These are phyloP conservation scores for Selaginella moellendorffii DNA, from an alignment of 75 land plant genomes.

Conservation along the genomic window DNA sequence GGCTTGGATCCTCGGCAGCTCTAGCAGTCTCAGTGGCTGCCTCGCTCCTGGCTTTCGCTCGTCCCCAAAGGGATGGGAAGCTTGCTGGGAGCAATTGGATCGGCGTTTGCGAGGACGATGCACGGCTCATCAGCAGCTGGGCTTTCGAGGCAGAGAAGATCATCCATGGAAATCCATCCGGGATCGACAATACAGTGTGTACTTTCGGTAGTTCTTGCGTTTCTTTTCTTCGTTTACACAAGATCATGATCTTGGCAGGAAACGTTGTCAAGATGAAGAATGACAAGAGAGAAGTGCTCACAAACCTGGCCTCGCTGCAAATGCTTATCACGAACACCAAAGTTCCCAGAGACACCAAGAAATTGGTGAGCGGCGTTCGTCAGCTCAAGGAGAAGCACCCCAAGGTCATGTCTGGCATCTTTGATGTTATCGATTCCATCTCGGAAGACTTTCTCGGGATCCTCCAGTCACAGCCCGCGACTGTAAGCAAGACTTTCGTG, in stretches of 20 bases:
- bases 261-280: conserved; percentile 62
- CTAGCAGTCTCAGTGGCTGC: conserved; percentile 65
- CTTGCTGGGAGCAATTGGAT: background rate
- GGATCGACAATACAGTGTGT: conserved; percentile 91
- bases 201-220: conserved; percentile 50
- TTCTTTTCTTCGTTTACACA: background rate
- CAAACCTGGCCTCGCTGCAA: conserved; percentile 43
- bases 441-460: conserved; percentile 53
- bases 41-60: conserved; percentile 46
- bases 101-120: conserved; percentile 19
- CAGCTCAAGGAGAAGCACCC: conserved; percentile 64
- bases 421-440: conserved; percentile 64
- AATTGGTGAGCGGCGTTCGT: conserved; percentile 75
- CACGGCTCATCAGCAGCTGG: conserved; percentile 75
- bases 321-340: conserved; percentile 86
- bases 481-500: no score
- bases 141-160: conserved; percentile 96
- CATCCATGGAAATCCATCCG: conserved; percentile 93
- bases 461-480: conserved; percentile 45
- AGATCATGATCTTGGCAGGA: conserved; percentile 28
- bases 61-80: background rate
- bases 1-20: conserved; percentile 89
- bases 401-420: conserved; percentile 62
- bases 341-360: conserved; percentile 85
- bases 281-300: conserved; percentile 46